Conservation (phyloP, 768 basidiomycete species). For the Leccinum longicurvipes region DNA sequence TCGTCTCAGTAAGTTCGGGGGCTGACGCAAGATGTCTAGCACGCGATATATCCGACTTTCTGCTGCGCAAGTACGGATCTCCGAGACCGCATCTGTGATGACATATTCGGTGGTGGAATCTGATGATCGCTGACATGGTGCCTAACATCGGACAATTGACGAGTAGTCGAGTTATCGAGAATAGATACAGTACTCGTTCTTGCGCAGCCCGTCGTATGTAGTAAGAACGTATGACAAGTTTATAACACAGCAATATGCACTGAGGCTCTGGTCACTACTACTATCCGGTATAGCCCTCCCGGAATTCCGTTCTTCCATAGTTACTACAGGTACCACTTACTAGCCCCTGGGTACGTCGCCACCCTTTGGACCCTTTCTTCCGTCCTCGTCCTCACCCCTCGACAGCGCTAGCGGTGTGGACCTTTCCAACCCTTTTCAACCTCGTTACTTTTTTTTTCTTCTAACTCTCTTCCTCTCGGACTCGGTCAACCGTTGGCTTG, state of each 20-base stretch:
- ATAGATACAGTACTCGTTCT: not conserved
- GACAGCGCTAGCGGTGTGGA: slow-evolving; percentile 4
- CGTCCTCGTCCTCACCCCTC: slow-evolving; percentile 1
- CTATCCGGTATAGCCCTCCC: not conserved
- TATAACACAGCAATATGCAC: not conserved
- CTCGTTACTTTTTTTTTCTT: not conserved
- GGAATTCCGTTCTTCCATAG: not conserved
- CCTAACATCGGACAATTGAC: not conserved
- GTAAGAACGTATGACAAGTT: not conserved
- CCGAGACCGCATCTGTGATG: not conserved
- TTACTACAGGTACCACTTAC: not conserved
- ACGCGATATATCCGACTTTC: slow-evolving; percentile 25
- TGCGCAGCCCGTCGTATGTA: not conserved
- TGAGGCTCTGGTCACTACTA: not conserved
- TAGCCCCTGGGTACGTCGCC: not conserved
- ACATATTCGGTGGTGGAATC: not conserved
- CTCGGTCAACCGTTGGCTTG: not conserved
- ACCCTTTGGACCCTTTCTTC: not conserved
- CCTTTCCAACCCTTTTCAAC: slow-evolving; percentile 7
- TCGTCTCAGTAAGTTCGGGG: not conserved
- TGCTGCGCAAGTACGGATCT: slow-evolving; percentile 13
- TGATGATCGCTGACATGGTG: not conserved
- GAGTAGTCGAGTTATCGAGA: not conserved
- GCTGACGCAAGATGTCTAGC: slow-evolving; percentile 12
- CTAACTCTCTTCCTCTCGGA: not conserved